phyloP scores from a whole-genome alignment of 148 eudicot genomes.

The Rheum nobile region DNA sequence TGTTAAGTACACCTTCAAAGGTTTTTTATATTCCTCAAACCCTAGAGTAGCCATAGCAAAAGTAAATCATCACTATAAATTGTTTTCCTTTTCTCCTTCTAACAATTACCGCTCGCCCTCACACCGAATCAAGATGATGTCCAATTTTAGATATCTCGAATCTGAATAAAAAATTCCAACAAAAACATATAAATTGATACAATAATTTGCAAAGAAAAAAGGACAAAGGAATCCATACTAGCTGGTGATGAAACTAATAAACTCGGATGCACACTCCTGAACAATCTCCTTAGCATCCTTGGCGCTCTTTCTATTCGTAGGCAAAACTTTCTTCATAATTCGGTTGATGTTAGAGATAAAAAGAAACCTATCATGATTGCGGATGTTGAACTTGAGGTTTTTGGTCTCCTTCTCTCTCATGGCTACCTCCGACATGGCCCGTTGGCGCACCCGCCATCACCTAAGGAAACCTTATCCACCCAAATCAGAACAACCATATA shows the following conservation, averaged over 20 bases:
- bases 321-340: slow-evolving; percentile 36
- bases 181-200: too few relatives aligned
- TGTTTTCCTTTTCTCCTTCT: slow-evolving; percentile 86
- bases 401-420: slow-evolving; percentile 29
- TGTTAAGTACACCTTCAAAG: slow-evolving; percentile 68
- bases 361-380: slow-evolving; percentile 29
- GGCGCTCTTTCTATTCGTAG: slow-evolving; percentile 36
- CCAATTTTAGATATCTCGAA: not conserved
- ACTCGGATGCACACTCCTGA: slow-evolving; percentile 39
- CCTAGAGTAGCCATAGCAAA: slow-evolving; percentile 91
- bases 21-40: slow-evolving; percentile 86
- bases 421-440: slow-evolving; percentile 34
- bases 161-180: not conserved
- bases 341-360: slow-evolving; percentile 33
- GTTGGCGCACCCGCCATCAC: slow-evolving; percentile 25
- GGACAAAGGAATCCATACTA: slow-evolving; percentile 13
- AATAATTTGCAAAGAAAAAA: too few relatives aligned
- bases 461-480: not conserved
- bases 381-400: slow-evolving; percentile 23
- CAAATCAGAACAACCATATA: too few relatives aligned
- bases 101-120: slow-evolving; percentile 95
- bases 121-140: not conserved
- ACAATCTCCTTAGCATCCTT: slow-evolving; percentile 40
- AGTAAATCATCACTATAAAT: slow-evolving; percentile 89
- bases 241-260: slow-evolving; percentile 38